Conservation (phyloP, 441 rosid species). For the Geranium incanum region DNA sequence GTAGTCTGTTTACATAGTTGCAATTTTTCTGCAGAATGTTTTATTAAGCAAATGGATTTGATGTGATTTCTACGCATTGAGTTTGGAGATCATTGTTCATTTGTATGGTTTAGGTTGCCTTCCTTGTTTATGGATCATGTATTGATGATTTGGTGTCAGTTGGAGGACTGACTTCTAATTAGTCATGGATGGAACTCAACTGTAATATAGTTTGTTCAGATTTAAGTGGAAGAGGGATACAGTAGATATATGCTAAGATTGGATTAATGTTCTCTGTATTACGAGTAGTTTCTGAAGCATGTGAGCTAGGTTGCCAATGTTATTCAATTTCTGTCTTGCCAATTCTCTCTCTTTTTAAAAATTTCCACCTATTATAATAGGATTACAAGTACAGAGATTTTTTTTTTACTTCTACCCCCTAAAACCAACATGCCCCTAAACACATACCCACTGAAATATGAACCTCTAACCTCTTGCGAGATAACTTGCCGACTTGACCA, state of each 20-base stretch:
- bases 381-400: no score
- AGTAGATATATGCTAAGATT: not conserved
- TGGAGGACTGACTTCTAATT: slow-evolving; percentile 2
- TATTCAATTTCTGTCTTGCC: not conserved
- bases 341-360: not conserved
- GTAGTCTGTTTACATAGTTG: not conserved
- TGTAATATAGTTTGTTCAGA: not conserved
- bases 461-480: no score
- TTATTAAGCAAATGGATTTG: not conserved
- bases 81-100: not conserved
- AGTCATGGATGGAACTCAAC: not conserved
- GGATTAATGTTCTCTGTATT: not conserved
- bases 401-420: no score
- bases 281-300: not conserved
- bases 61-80: not conserved
- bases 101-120: slow-evolving; percentile 1
- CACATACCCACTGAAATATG: no score
- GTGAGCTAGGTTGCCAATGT: not conserved
- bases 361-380: no score
- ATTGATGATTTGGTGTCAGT: not conserved
- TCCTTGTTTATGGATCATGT: not conserved
- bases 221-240: not conserved
- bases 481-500: no score
- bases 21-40: not conserved
- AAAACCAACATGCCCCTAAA: no score